These are phyloP conservation scores for Arthrobotrys conoides DNA, from an alignment of 2,329 filamentous ascomycete species.

Conservation along the genomic window DNA sequence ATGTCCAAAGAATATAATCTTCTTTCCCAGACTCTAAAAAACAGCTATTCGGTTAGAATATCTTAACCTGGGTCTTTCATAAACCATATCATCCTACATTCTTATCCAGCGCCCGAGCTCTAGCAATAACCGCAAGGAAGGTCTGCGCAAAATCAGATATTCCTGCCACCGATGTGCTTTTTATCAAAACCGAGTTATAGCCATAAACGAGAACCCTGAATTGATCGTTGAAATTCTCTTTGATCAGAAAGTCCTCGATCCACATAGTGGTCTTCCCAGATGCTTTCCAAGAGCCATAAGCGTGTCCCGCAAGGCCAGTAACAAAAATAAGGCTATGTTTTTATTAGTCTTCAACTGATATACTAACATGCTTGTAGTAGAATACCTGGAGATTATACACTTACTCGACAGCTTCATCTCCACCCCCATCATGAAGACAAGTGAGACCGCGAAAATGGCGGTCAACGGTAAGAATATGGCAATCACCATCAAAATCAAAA, in stretches of 20 bases:
- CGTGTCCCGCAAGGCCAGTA: constrained; percentile 1
- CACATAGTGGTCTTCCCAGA: constrained; percentile 3
- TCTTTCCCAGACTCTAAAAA: neutral
- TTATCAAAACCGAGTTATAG: neutral
- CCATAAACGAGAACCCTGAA: constrained; percentile 14
- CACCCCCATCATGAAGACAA: neutral
- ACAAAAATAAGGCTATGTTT: constrained; percentile 1
- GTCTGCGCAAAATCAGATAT: neutral
- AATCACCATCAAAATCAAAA: neutral
- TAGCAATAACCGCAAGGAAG: neutral
- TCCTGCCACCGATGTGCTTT: neutral
- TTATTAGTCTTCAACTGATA: neutral
- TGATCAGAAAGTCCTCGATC: constrained; percentile 12
- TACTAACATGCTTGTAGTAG: neutral
- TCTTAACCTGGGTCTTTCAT: neutral
- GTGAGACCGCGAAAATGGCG: neutral
- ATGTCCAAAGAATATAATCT: constrained; percentile 25
- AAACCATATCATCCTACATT: neutral
- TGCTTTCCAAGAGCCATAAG: constrained; percentile 20
- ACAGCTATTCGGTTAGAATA: neutral
- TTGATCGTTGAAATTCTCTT: neutral
- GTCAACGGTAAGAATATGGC: neutral
- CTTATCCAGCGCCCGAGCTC: neutral
- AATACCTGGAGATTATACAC: neutral
- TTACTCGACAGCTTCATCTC: neutral